Conservation (phyloP, 1,284 basidiomycete species). For the Sporisorium exsertum region DNA sequence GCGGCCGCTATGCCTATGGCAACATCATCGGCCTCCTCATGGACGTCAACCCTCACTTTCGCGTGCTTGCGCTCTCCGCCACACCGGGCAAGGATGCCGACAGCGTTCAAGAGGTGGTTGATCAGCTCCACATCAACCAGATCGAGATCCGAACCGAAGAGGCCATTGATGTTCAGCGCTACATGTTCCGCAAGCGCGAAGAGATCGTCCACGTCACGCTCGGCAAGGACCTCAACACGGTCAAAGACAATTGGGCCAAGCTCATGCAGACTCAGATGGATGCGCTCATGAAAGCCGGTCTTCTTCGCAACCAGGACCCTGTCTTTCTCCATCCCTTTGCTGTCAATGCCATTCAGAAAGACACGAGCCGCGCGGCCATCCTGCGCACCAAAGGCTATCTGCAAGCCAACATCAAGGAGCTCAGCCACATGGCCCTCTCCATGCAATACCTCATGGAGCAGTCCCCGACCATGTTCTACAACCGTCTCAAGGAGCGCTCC, state of each 20-base stretch:
- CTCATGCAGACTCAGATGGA: conserved; percentile 67
- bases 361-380: conserved; percentile 26
- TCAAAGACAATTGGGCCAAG: conserved; percentile 66
- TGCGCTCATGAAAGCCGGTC: conserved; percentile 51
- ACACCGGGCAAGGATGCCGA: conserved; percentile 90
- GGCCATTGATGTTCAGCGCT: conserved; percentile 86
- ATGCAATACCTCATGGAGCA: conserved; percentile 76
- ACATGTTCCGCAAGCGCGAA: conserved; percentile 82
- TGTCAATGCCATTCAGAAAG: conserved; percentile 42
- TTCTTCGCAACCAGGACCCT: conserved; percentile 55
- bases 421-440: conserved; percentile 57
- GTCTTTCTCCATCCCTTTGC: conserved; percentile 58
- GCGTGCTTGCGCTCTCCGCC: conserved; percentile 91
- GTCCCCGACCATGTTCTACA: conserved; percentile 72
- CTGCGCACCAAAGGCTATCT: conserved; percentile 40
- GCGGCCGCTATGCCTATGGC: conserved; percentile 92
- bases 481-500: conserved; percentile 69
- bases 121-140: conserved; percentile 92
- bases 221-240: conserved; percentile 51
- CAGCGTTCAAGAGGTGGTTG: conserved; percentile 89
- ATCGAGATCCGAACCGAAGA: conserved; percentile 95
- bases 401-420: conserved; percentile 42
- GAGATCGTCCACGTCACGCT: conserved; percentile 60
- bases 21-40: conserved; percentile 89
- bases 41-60: conserved; percentile 92